Evolutionary conservation across 2,329 filamentous ascomycete species (phyloP).

Genomic region (Mariannaea sp.): DNA sequence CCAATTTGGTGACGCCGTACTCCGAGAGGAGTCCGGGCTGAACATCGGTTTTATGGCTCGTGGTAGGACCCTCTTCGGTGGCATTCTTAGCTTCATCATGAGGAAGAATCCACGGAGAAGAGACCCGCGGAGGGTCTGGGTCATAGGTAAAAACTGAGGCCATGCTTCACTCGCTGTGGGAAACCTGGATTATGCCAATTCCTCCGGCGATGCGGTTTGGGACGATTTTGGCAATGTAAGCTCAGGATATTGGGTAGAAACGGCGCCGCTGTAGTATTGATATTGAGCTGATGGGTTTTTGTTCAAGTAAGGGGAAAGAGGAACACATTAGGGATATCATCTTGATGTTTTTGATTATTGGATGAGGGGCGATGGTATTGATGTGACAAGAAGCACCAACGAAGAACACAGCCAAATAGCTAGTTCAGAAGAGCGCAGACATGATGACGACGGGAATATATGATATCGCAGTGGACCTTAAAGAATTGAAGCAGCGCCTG

Average conservation of each 20-base stretch:
- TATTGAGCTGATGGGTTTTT: constrained; percentile 18
- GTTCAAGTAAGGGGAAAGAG: constrained; percentile 21
- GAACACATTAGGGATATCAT: constrained; percentile 34
- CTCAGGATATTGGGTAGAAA: constrained; percentile 29
- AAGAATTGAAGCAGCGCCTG: not conserved
- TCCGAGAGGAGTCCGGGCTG: constrained; percentile 56
- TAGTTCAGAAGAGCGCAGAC: constrained; percentile 29
- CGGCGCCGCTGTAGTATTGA: constrained; percentile 17
- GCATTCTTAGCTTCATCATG: constrained; percentile 48
- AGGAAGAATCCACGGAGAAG: constrained; percentile 83
- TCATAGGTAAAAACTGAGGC: constrained; percentile 97
- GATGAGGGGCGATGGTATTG: constrained; percentile 16
- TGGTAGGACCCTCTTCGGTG: constrained; percentile 35
- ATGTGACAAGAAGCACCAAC: constrained; percentile 22
- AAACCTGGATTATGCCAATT: not conserved
- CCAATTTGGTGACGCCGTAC: constrained; percentile 74
- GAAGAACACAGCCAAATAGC: constrained; percentile 24
- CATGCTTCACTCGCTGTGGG: constrained; percentile 55
- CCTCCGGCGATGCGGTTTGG: constrained; percentile 41
- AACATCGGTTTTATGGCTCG: constrained; percentile 34
- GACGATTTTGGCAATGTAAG: not conserved
- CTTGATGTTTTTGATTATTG: constrained; percentile 26
- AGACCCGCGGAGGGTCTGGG: constrained; percentile 82
- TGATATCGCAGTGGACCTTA: not conserved
- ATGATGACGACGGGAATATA: constrained; percentile 26